A percentile compares a stretch with the other conserved stretches of the same genome.
These are phyloP conservation scores for Chlorella sp. DNA, from an alignment of 139 green algal genomes.

Conservation along the genomic window DNA sequence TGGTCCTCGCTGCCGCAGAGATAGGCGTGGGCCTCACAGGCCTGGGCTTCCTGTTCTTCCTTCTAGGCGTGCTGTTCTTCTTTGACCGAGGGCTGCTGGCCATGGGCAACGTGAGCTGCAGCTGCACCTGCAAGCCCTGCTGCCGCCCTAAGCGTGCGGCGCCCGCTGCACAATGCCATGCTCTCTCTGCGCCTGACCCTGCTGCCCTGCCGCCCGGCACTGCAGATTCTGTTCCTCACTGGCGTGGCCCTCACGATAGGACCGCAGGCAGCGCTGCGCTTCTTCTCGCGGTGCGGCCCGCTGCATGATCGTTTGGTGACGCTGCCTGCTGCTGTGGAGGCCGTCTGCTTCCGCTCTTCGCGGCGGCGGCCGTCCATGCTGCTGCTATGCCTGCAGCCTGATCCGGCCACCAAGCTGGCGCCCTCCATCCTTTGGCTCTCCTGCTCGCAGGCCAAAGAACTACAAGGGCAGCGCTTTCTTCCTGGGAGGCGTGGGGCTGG, in stretches of 20 bases:
- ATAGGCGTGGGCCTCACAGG: slow-evolving; percentile 96
- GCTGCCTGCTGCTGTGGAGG: not conserved
- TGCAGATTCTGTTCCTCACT: slow-evolving; percentile 92
- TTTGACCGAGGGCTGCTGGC: slow-evolving; percentile 96
- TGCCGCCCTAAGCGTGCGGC: not conserved
- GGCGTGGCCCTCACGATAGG: slow-evolving; percentile 95
- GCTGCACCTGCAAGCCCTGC: not conserved
- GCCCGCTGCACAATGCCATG: not conserved
- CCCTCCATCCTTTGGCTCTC: not conserved
- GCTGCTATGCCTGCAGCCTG: no score
- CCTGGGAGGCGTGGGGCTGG: slow-evolving; percentile 80
- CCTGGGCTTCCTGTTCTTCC: slow-evolving; percentile 93
- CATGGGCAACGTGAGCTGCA: slow-evolving; percentile 94
- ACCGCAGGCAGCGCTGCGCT: slow-evolving; percentile 78
- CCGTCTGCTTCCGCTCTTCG: no score
- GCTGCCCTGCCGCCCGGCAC: not conserved
- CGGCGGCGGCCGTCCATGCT: no score
- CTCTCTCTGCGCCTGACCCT: not conserved
- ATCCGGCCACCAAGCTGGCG: no score
- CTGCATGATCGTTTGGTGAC: no score
- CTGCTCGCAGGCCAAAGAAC: slow-evolving; percentile 72
- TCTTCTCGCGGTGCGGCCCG: slow-evolving; percentile 77
- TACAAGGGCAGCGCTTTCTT: slow-evolving; percentile 91
- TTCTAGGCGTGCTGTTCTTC: slow-evolving; percentile 96
- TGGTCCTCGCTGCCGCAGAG: slow-evolving; percentile 71